A percentile compares a stretch with the other conserved stretches of the same genome.
Evolutionary conservation across 768 basidiomycete genomes (phyloP).

Genomic region (Lactarius deliciosus): DNA sequence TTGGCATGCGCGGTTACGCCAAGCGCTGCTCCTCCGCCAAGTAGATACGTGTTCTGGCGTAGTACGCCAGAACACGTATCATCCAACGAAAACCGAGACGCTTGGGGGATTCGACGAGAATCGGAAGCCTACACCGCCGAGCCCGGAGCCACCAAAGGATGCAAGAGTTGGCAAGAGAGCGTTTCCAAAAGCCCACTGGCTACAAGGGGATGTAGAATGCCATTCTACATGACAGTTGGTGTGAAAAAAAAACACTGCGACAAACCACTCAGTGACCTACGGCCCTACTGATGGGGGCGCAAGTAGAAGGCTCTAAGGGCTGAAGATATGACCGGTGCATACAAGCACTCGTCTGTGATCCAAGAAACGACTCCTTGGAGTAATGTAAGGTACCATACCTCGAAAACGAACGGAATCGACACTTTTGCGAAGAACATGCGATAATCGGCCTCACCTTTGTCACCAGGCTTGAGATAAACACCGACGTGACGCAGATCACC

Average conservation of each 20-base stretch:
- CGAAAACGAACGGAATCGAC: neutral
- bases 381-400: slow-evolving; percentile 32
- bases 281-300: neutral
- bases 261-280: slow-evolving; percentile 32
- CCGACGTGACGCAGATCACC: slow-evolving; percentile 23
- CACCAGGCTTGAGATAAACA: slow-evolving; percentile 31
- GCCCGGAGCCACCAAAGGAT: slow-evolving; percentile 32
- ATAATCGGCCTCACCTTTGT: slow-evolving; percentile 19
- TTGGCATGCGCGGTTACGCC: too few relatives aligned
- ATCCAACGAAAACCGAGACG: too few relatives aligned
- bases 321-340: slow-evolving; percentile 21
- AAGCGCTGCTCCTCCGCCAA: too few relatives aligned
- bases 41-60: too few relatives aligned
- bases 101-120: slow-evolving; percentile 20
- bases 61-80: too few relatives aligned
- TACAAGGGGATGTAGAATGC: neutral
- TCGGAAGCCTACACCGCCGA: slow-evolving; percentile 31
- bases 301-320: slow-evolving; percentile 18
- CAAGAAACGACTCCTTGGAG: slow-evolving; percentile 32
- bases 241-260: neutral
- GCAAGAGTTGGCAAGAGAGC: slow-evolving; percentile 31
- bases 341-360: slow-evolving; percentile 27
- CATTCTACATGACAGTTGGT: neutral
- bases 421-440: too few relatives aligned
- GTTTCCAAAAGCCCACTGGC: slow-evolving; percentile 7